phyloP scores from a whole-genome alignment of 768 basidiomycete species.

The Mycena vulgaris region DNA sequence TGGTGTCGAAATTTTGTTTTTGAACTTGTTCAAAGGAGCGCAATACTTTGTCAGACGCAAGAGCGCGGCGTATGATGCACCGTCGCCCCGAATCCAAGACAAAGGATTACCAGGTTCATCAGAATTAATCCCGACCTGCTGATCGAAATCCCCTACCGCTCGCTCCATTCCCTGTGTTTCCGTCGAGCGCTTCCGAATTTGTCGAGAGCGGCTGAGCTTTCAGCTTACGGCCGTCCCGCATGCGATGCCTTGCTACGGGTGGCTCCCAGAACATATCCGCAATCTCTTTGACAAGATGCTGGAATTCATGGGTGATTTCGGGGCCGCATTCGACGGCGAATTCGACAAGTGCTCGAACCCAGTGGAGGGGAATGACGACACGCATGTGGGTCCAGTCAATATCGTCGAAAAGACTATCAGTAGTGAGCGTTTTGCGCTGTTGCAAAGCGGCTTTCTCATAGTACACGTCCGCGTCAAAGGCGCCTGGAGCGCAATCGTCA shows the following conservation, averaged over 20 bases:
- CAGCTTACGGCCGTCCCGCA: not conserved
- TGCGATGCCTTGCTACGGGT: not conserved
- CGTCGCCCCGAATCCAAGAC: conserved; percentile 14
- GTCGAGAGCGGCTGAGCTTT: not conserved
- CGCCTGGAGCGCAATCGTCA: not conserved
- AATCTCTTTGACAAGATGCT: not conserved
- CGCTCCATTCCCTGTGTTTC: conserved; percentile 4
- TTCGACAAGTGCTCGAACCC: not conserved
- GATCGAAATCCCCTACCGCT: not conserved
- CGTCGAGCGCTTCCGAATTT: not conserved
- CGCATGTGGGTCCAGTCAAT: not conserved
- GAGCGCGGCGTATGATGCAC: not conserved
- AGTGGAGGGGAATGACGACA: not conserved
- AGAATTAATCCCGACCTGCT: not conserved
- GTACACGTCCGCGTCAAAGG: not conserved
- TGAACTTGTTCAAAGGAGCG: not conserved
- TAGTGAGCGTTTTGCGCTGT: not conserved
- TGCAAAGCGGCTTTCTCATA: not conserved
- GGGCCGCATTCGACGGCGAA: too few relatives aligned
- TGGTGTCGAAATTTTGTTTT: conserved; percentile 6
- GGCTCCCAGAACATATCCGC: not conserved
- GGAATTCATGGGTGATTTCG: too few relatives aligned
- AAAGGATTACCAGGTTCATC: not conserved
- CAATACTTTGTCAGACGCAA: not conserved
- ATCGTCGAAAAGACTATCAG: not conserved